Conservation (phyloP, 305 asterid genomes). For the Striga hermonthica region DNA sequence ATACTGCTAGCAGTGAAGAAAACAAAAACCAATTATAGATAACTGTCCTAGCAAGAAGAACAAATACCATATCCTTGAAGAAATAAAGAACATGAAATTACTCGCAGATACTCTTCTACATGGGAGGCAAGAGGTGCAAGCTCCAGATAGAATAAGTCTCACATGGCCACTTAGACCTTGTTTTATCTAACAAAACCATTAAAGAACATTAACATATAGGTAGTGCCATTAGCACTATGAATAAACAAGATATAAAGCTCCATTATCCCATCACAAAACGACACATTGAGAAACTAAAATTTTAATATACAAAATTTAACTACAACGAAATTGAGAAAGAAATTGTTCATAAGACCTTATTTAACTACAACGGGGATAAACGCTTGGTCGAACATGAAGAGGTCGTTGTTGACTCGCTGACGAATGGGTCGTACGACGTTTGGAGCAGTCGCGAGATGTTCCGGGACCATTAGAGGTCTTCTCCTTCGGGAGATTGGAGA, state of each 20-base stretch:
- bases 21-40: neutral
- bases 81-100: slow-evolving; percentile 46
- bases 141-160: slow-evolving; percentile 52
- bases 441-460: no score
- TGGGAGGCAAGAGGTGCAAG: slow-evolving; percentile 54
- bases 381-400: no score
- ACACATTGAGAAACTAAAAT: no score
- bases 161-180: slow-evolving; percentile 48
- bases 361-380: no score
- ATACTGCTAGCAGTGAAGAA: slow-evolving; percentile 5
- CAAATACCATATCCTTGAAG: slow-evolving; percentile 56
- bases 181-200: slow-evolving; percentile 36
- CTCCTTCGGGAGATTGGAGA: no score
- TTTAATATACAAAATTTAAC: no score
- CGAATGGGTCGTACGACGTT: no score
- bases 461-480: no score
- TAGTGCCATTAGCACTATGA: neutral
- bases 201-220: slow-evolving; percentile 16
- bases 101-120: slow-evolving; percentile 49
- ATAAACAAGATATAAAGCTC: slow-evolving; percentile 17
- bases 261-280: neutral
- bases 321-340: no score
- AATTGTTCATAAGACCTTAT: no score
- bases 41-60: slow-evolving; percentile 15
- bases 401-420: no score